Conservation (phyloP, 2,329 filamentous ascomycete genomes). For the Cladobotryum protrusum region DNA sequence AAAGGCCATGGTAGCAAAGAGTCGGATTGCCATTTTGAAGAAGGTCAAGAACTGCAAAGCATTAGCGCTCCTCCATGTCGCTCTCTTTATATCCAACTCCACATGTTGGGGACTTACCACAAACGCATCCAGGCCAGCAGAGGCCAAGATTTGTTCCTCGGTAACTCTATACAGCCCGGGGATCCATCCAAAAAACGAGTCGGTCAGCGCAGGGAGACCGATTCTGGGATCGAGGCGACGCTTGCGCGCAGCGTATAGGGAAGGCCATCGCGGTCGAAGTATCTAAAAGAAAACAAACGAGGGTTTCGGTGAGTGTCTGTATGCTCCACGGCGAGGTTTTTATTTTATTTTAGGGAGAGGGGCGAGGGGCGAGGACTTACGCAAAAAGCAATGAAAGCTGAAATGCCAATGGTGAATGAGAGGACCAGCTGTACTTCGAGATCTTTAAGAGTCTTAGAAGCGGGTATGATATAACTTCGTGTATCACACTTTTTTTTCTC, state of each 20-base stretch:
- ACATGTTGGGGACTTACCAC: conserved; percentile 61
- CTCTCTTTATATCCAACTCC: neutral
- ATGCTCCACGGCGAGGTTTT: neutral
- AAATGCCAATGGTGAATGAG: conserved; percentile 62
- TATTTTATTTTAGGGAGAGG: neutral
- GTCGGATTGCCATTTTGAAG: conserved; percentile 89
- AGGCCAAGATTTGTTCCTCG: conserved; percentile 82
- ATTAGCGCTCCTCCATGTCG: neutral
- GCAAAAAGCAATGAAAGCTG: conserved; percentile 71
- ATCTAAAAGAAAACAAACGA: conserved; percentile 43
- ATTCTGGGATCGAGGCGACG: conserved; percentile 56
- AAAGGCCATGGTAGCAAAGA: conserved; percentile 72
- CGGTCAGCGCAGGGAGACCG: conserved; percentile 69
- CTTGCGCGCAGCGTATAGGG: conserved; percentile 84
- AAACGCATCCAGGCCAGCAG: conserved; percentile 89
- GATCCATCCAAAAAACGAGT: conserved; percentile 90
- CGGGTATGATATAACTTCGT: conserved; percentile 19
- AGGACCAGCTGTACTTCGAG: conserved; percentile 63
- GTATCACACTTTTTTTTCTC: conserved; percentile 18
- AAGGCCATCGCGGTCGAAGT: conserved; percentile 84
- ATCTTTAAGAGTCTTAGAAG: conserved; percentile 32
- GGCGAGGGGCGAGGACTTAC: conserved; percentile 40
- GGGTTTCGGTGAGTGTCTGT: conserved; percentile 1
- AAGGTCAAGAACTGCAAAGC: conserved; percentile 69
- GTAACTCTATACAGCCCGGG: conserved; percentile 75